A percentile compares a stretch with the other conserved stretches of the same genome.
phyloP scores from a whole-genome alignment of 192 early-diverging fungal species.

The Borealophlyctis nickersoniae region DNA sequence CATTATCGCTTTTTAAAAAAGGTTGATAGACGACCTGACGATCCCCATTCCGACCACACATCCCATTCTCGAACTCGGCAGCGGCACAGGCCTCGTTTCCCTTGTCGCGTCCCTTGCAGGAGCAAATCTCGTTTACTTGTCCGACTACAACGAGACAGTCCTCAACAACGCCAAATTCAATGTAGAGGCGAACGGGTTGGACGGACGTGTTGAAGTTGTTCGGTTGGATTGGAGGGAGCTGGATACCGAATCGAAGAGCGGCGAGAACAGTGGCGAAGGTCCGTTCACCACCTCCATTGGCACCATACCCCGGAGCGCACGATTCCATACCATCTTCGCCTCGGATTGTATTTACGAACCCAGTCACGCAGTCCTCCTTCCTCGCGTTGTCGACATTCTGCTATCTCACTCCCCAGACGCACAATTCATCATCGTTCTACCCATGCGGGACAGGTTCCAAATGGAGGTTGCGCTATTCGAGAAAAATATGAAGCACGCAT shows the following conservation, averaged over 20 bases:
- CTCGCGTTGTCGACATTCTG: conserved; percentile 4
- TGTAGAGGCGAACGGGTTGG: conserved; percentile 16
- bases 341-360: conserved; percentile 16
- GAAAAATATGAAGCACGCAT: background rate
- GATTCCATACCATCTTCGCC: conserved; percentile 13
- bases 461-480: conserved; percentile 12
- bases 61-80: conserved; percentile 33
- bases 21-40: background rate
- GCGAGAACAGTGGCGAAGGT: background rate
- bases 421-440: conserved; percentile 11
- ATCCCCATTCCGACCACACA: too few species aligned
- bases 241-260: background rate
- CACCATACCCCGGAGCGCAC: too few species aligned
- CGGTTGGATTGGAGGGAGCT: conserved; percentile 25
- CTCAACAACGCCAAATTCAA: conserved; percentile 20
- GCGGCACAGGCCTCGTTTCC: conserved; percentile 33
- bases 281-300: background rate
- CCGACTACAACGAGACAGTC: conserved; percentile 33
- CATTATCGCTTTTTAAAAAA: too few species aligned
- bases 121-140: conserved; percentile 2
- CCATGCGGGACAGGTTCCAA: conserved; percentile 6
- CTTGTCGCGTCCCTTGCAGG: conserved; percentile 12
- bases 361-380: conserved; percentile 2
- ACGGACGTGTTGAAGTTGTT: background rate
- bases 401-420: background rate